Evolutionary conservation across 1,284 basidiomycete genomes (phyloP).

Genomic region (Trametes hirsuta): DNA sequence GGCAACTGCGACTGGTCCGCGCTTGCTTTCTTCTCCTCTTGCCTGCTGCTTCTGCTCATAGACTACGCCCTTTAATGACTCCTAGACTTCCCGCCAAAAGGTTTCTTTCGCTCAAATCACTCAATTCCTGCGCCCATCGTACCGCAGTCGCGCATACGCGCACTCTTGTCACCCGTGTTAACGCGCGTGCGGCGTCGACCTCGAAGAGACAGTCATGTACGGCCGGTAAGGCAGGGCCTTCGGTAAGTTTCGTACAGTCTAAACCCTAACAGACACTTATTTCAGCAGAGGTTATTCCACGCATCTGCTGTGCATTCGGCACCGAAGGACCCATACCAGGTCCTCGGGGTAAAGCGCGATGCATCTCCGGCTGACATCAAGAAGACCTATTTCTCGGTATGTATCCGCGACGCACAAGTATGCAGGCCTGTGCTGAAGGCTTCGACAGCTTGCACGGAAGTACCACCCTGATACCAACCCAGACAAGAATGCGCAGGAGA

Average conservation of each 20-base stretch:
- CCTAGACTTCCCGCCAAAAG: slow-evolving; percentile 51
- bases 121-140: slow-evolving; percentile 54
- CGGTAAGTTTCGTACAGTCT: slow-evolving; percentile 3
- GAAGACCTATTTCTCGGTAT: slow-evolving; percentile 92
- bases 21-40: slow-evolving; percentile 4
- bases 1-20: neutral
- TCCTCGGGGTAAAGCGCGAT: slow-evolving; percentile 87
- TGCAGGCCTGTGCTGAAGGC: slow-evolving; percentile 5
- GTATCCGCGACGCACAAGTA: slow-evolving; percentile 29
- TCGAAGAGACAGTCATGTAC: slow-evolving; percentile 11
- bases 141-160: slow-evolving; percentile 38
- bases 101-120: slow-evolving; percentile 59
- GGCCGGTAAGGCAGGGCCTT: slow-evolving; percentile 9
- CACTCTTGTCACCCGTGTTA: slow-evolving; percentile 41
- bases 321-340: slow-evolving; percentile 90
- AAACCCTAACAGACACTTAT: neutral
- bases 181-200: slow-evolving; percentile 6
- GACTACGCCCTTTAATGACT: slow-evolving; percentile 38
- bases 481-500: slow-evolving; percentile 88
- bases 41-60: slow-evolving; percentile 3
- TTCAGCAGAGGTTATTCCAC: slow-evolving; percentile 73
- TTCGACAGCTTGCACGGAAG: slow-evolving; percentile 88
- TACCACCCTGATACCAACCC: slow-evolving; percentile 98
- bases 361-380: slow-evolving; percentile 91
- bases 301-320: slow-evolving; percentile 58